phyloP scores from a whole-genome alignment of 2,329 filamentous ascomycete genomes.

The Alternaria arborescens region DNA sequence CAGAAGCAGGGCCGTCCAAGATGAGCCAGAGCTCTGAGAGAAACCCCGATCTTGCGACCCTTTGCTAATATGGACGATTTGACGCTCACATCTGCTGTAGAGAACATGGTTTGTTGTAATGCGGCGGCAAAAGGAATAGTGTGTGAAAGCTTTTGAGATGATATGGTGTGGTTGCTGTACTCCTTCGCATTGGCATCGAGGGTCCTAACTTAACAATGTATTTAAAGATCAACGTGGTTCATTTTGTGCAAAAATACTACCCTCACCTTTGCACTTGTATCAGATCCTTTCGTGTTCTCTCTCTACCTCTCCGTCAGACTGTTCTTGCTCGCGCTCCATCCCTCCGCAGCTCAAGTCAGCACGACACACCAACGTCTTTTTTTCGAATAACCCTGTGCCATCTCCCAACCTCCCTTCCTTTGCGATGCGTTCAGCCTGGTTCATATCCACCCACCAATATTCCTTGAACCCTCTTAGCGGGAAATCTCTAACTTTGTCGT shows the following conservation, averaged over 20 bases:
- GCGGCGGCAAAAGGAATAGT: neutral
- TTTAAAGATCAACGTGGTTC: neutral
- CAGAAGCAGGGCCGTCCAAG: conserved; percentile 17
- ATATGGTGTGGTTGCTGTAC: neutral
- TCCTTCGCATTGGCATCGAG: neutral
- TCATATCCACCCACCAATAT: neutral
- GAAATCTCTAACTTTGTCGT: neutral
- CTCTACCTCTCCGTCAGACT: neutral
- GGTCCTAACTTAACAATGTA: neutral
- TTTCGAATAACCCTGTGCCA: neutral
- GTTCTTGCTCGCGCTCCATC: neutral
- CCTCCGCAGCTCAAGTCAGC: neutral
- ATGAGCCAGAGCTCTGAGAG: conserved; percentile 34
- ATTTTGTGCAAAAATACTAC: neutral
- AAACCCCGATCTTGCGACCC: neutral
- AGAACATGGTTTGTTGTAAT: neutral
- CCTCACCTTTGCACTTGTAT: neutral
- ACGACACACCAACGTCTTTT: neutral
- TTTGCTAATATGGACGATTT: neutral
- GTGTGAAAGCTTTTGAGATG: neutral
- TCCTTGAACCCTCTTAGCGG: neutral
- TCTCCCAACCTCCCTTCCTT: neutral
- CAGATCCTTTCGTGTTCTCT: neutral
- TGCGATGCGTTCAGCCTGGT: neutral
- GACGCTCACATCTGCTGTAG: neutral